Conservation (phyloP, 1,139 yeast genomes). For the Saccharomycopsis hybrid region DNA sequence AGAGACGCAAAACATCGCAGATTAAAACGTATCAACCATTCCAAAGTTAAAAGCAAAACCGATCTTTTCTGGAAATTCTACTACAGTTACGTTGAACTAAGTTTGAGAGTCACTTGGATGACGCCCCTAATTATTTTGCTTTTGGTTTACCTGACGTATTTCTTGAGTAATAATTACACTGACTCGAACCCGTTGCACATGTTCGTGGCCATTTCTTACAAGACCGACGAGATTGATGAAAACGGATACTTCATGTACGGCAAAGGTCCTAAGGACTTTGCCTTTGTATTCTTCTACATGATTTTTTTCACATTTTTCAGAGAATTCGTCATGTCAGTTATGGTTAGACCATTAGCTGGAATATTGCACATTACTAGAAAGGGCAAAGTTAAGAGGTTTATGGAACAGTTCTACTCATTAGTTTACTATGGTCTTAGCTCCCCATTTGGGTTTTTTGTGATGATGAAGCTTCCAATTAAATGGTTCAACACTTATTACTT, state of each 20-base stretch:
- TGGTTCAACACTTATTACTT: conserved; percentile 77
- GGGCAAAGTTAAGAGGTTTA: conserved; percentile 67
- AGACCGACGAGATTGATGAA: conserved; percentile 45
- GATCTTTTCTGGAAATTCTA: conserved; percentile 24
- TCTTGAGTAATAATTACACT: conserved; percentile 41
- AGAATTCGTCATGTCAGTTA: conserved; percentile 81
- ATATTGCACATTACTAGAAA: conserved; percentile 43
- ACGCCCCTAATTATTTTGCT: conserved; percentile 51
- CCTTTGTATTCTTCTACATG: conserved; percentile 74
- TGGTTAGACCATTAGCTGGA: conserved; percentile 67
- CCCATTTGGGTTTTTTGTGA: conserved; percentile 83
- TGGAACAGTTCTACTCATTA: conserved; percentile 88
- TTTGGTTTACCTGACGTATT: conserved; percentile 35
- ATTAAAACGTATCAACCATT: conserved; percentile 26
- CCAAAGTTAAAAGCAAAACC: conserved; percentile 35
- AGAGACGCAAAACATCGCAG: conserved; percentile 33
- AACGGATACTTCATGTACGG: conserved; percentile 49
- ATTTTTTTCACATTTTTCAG: conserved; percentile 84
- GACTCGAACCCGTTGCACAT: conserved; percentile 54
- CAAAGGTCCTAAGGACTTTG: conserved; percentile 79
- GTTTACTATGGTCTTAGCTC: conserved; percentile 78
- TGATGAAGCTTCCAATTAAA: conserved; percentile 83
- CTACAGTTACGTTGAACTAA: conserved; percentile 28
- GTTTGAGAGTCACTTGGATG: conserved; percentile 75
- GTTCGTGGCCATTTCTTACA: conserved; percentile 66